Evolutionary conservation across 306 rosid genomes (phyloP).

Genomic region (Trichosanthes truncata): DNA sequence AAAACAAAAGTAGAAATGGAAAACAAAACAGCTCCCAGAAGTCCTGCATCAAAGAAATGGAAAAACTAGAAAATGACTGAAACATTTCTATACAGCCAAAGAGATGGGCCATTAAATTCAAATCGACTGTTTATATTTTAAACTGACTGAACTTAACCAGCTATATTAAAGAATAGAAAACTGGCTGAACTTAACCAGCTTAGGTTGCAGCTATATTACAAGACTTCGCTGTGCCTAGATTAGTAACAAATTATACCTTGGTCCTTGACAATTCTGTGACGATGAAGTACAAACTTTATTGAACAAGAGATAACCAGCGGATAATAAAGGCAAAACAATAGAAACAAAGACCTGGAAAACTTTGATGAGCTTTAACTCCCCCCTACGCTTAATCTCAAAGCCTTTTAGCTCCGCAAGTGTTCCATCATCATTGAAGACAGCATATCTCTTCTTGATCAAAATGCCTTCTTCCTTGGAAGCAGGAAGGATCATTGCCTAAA

Average conservation of each 20-base stretch:
- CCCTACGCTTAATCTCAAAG: slow-evolving; percentile 98
- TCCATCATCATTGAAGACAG: slow-evolving; percentile 96
- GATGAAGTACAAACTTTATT: background rate
- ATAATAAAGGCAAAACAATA: background rate
- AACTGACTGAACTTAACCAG: background rate
- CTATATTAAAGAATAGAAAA: background rate
- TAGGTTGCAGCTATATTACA: background rate
- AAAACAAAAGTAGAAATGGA: background rate
- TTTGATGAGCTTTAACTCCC: slow-evolving; percentile 96
- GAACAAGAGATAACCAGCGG: background rate
- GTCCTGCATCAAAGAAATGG: background rate
- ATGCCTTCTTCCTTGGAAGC: slow-evolving; percentile 99
- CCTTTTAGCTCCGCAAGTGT: slow-evolving; percentile 97
- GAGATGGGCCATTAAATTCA: background rate
- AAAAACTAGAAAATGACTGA: background rate
- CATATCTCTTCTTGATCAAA: slow-evolving; percentile 92
- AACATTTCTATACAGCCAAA: background rate
- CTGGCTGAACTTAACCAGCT: background rate
- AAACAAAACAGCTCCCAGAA: background rate
- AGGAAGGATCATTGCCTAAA: slow-evolving; percentile 95
- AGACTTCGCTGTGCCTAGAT: background rate
- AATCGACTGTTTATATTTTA: background rate
- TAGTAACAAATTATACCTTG: background rate
- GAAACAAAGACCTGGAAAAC: slow-evolving; percentile 78
- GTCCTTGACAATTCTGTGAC: background rate